phyloP scores from a whole-genome alignment of 2,329 filamentous ascomycete genomes.

The Ophiosphaerella herpotricha region DNA sequence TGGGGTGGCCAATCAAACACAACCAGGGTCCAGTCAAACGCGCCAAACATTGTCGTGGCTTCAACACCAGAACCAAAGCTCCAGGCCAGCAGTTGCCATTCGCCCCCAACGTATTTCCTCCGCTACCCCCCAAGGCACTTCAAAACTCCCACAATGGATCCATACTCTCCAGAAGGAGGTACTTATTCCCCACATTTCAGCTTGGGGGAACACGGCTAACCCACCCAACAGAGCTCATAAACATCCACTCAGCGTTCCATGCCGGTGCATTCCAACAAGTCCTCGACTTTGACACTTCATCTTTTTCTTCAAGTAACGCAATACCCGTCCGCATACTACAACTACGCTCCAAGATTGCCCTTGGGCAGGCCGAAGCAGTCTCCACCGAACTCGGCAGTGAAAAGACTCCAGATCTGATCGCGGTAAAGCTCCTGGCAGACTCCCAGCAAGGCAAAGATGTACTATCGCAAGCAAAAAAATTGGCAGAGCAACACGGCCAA shows the following conservation, averaged over 20 bases:
- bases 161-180: slow-evolving; percentile 68
- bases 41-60: slow-evolving; percentile 41
- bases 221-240: slow-evolving; percentile 61
- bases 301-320: slow-evolving; percentile 77
- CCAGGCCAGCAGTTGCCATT: slow-evolving; percentile 9
- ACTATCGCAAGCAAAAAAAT: slow-evolving; percentile 67
- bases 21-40: slow-evolving; percentile 31
- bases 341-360: slow-evolving; percentile 80
- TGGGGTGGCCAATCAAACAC: slow-evolving; percentile 25
- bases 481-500: slow-evolving; percentile 69
- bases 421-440: slow-evolving; percentile 76
- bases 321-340: slow-evolving; percentile 77
- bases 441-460: slow-evolving; percentile 51
- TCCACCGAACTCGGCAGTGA: slow-evolving; percentile 68
- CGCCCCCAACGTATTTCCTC: slow-evolving; percentile 1
- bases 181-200: slow-evolving; percentile 12
- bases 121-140: not conserved
- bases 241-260: slow-evolving; percentile 69
- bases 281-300: slow-evolving; percentile 79
- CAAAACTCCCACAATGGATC: slow-evolving; percentile 50
- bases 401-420: slow-evolving; percentile 71
- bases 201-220: slow-evolving; percentile 17
- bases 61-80: slow-evolving; percentile 25
- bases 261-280: slow-evolving; percentile 85
- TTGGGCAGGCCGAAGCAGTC: slow-evolving; percentile 77